Base-by-base conservation (phyloP, 2,329 filamentous ascomycete genomes). In the Epichloe sibirici region DNA sequence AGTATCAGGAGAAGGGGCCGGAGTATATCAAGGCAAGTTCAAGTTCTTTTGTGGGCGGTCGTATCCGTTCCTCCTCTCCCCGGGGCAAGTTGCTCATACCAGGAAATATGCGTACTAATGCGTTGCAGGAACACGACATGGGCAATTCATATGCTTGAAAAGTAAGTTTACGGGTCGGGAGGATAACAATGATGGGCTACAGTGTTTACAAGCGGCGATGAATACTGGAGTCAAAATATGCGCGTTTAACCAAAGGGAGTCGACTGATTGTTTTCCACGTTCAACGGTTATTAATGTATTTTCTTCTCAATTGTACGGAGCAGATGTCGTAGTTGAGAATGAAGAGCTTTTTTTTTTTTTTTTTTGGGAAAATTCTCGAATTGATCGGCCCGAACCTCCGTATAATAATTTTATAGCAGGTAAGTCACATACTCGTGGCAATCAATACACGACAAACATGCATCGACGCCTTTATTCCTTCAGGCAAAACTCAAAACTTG, bases 1-100 rank as follows among this genome's bases (percentile, higher is more conserved):
- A 97, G 69, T 98, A 89, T 70, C 68, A 81, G 60, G 93, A 98
- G 74, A 96, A 95, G 74, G 93, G 93, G 1, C 76, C 82, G 23
- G 91, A 97, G 61, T 97, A 97, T 72, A 78, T 97, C 66, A 95
- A 95, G 81, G 90, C 80, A 61, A 56, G 75, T 65, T 40, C 80
- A 61, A 56, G 75, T 65, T 40, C 9, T 51, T 43, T 31, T 17
- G 3, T 31, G 31, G 31, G 31, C 31, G 31, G 9, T 31, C 31
- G 31, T 11, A 31, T 44, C 28, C 54, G n/a, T 37, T 13, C 46
- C 51, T 34, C 49, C 49, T 11, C 45, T 8, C 38, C 45, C 8
- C 11, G n/a, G 21, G 4, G n/a, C 11, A 21, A 15, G 4, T n/a
- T 11, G 0, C n/a, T 25, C 35, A n/a, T 15, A 5, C 25, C n/a